Base-by-base conservation (phyloP, 2,329 filamentous ascomycete genomes). In the Emmonsia crescens region DNA sequence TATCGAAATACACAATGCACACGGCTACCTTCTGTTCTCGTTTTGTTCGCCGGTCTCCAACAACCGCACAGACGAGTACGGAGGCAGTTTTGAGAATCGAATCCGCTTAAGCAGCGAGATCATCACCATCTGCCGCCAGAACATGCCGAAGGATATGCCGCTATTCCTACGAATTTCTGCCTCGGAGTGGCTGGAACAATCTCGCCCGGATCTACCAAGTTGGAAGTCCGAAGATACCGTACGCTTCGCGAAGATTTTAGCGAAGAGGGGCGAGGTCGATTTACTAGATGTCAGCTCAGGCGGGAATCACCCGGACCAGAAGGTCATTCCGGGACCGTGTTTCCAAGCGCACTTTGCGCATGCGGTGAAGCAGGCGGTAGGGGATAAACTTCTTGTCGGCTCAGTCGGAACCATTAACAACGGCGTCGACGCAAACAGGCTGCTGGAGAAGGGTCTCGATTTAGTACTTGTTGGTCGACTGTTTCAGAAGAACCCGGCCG, bases 401-500 rank as follows among this genome's bases (percentile, higher is more conserved):
- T 82, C 87, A 2, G 91, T 96, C 0, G 91, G 92, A 4, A 78
- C 83, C 62, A 89, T 96, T 68, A 85, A 82, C 44, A 82, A 82
- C 36, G 88, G 86, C 1, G 82, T 85, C 68, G 81, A 87, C 72
- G 91, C 89, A 5, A 82, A 85, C 80, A 66, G 83, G 77, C 62
- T 87, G 69, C 70, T 84, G 1, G 77, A 83, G 62, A 73, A 77
- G 64, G 73, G 75, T 64, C 68, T 85, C 62, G 91, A 96, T 70
- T 73, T 92, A n/a, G 85, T 87, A 0, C 80, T 93, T 21, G 80
- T 88, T 1, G 92, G 84, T 0, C 80, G 90, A 61, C 87, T 88
- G 69, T 94, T 94, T 74, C 80, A 95, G 76, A 85, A 90, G 72
- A 90, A 96, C 70, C 89, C 91, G 0, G 86, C 89, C 62, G 85